Conservation (phyloP, 129 eudicot species). For the Helianthus tuberosus region DNA sequence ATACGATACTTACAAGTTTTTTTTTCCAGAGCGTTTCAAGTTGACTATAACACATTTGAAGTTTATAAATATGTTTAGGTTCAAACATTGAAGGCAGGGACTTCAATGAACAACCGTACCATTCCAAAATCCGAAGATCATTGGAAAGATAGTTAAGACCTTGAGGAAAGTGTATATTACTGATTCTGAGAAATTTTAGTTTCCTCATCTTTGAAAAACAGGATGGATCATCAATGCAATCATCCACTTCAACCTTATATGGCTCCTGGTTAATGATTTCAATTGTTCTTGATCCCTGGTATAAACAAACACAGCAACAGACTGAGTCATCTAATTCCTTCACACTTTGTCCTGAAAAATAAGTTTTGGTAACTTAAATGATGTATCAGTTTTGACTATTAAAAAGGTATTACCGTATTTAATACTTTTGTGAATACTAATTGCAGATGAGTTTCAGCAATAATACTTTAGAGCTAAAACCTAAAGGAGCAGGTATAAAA, state of each 20-base stretch:
- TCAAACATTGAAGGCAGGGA: slow-evolving; percentile 22
- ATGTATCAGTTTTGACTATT: not conserved
- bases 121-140: slow-evolving; percentile 22
- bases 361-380: not conserved
- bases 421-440: not conserved
- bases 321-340: not conserved
- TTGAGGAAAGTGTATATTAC: slow-evolving; percentile 15
- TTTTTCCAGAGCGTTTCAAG: slow-evolving; percentile 17
- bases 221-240: not conserved
- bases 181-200: slow-evolving; percentile 19
- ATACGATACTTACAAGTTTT: slow-evolving; percentile 3
- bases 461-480: not conserved
- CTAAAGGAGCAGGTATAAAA: not conserved
- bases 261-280: slow-evolving; percentile 25
- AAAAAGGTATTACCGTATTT: not conserved
- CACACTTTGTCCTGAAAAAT: not conserved
- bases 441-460: not conserved
- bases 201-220: slow-evolving; percentile 23
- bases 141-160: slow-evolving; percentile 28
- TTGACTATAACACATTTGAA: slow-evolving; percentile 31
- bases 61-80: slow-evolving; percentile 23
- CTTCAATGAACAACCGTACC: slow-evolving; percentile 27
- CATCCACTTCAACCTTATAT: not conserved
- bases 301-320: not conserved
- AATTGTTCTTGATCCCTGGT: slow-evolving; percentile 15